Evolutionary conservation across 2,329 filamentous ascomycete species (phyloP).

Genomic region (Aspergillus neoniger): DNA sequence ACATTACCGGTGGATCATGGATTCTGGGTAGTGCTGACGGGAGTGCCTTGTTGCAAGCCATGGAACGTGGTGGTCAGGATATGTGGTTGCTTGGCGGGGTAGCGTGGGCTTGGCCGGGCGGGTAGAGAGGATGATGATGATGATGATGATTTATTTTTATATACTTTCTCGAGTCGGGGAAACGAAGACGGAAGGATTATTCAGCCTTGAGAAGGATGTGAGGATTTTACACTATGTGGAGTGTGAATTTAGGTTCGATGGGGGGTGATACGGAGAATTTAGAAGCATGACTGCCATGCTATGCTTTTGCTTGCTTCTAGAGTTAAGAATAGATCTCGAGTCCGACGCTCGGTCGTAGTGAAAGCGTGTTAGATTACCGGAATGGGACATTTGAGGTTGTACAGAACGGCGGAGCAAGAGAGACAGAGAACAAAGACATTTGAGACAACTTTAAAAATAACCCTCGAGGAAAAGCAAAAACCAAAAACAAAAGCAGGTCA

Average conservation of each 20-base stretch:
- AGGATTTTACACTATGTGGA: not conserved
- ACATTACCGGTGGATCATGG: not conserved
- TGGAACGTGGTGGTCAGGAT: conserved; percentile 9
- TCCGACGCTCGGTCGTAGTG: not conserved
- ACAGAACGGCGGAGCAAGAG: not conserved
- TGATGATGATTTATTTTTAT: not conserved
- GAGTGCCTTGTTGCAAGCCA: conserved; percentile 6
- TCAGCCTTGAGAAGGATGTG: not conserved
- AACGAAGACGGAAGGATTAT: not conserved
- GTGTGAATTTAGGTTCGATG: not conserved
- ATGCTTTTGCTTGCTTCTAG: not conserved
- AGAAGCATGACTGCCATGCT: not conserved
- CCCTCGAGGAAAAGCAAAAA: not conserved
- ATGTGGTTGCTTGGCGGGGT: conserved; percentile 4
- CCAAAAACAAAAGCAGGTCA: not conserved
- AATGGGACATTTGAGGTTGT: not conserved
- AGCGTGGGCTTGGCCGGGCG: not conserved
- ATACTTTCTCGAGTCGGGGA: not conserved
- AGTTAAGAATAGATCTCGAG: not conserved
- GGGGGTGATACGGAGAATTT: not conserved
- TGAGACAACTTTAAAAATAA: conserved; percentile 4
- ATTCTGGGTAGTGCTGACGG: conserved; percentile 3
- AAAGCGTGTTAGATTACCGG: not conserved
- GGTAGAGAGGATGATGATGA: not conserved
- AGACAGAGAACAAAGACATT: not conserved